Evolutionary conservation across 495 filamentous ascomycete species (phyloP).

Genomic region (Entonaema liquescens): DNA sequence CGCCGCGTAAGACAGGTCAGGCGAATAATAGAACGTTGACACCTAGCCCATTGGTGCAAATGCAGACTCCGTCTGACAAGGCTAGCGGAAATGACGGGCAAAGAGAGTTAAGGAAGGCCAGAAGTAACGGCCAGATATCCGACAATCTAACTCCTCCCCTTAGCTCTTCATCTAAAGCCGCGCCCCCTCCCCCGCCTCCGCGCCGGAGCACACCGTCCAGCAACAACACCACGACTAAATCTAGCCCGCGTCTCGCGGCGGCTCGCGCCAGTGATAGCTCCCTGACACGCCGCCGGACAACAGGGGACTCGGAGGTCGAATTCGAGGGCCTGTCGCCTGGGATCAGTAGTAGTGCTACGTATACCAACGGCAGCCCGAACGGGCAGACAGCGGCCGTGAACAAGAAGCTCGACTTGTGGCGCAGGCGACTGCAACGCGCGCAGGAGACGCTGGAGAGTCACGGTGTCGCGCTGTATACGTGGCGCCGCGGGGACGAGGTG

Average conservation of each 20-base stretch:
- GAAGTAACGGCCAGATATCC: constrained; percentile 1
- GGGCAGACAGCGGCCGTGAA: constrained; percentile 54
- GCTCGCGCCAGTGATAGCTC: background rate
- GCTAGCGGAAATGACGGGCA: constrained; percentile 42
- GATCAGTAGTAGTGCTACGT: constrained; percentile 10
- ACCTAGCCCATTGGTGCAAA: constrained; percentile 48
- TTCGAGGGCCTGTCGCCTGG: constrained; percentile 38
- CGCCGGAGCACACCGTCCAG: constrained; percentile 51
- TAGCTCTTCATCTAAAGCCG: constrained; percentile 16
- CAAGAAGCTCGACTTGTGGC: constrained; percentile 88
- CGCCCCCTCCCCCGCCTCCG: constrained; percentile 50
- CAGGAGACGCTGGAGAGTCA: constrained; percentile 70
- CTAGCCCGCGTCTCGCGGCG: constrained; percentile 32
- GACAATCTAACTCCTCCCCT: background rate
- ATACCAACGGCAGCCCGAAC: constrained; percentile 22
- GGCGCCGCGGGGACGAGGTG: constrained; percentile 87
- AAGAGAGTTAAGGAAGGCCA: constrained; percentile 34
- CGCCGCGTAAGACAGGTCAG: constrained; percentile 36
- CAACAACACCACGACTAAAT: constrained; percentile 12
- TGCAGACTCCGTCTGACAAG: constrained; percentile 46
- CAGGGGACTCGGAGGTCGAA: constrained; percentile 45
- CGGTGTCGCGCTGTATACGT: constrained; percentile 81
- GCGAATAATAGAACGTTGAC: constrained; percentile 3
- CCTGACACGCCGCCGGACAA: constrained; percentile 35
- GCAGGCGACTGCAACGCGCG: constrained; percentile 77